Base-by-base conservation (phyloP, 2,329 filamentous ascomycete genomes). In the Fonsecaea pugnacius region DNA sequence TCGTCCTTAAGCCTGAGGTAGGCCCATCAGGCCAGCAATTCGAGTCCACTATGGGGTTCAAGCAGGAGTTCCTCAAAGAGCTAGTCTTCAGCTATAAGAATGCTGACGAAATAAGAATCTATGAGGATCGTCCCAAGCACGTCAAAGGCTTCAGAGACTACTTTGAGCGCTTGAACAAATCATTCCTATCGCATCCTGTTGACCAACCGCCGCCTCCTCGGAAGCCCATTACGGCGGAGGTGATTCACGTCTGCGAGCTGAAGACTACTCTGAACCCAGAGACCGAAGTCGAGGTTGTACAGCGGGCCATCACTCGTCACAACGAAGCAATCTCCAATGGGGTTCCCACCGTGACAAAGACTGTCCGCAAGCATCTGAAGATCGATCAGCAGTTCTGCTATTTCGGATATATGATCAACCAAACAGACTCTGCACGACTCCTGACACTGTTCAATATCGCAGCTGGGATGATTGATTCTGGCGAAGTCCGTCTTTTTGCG, bases 321-420 rank as follows among this genome's bases (percentile, higher is more conserved):
- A 99, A 98, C 75, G 79, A 67, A 43, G 59, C 67, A 43, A 63
- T 72, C 24, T 62, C 55, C 21, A 65, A 71, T 16, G 65, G 72
- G 27, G 69, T 69, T 3, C 69, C 73, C 18, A 78, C 76, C 58
- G 68, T 70, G 21, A 74, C 75, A 9, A 81, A 79, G 46, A 80
- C 81, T 0, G 74, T 75, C 9, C 77, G 77, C 53, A 77, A 80
- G 36, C 77, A 78, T 52, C 82, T 95, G 65, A 84, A 86, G 70
- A 91, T 99, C 75, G 92, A 91, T 76, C 93, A 93, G 74, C 91
- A 88, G 1, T 89, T 96, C 56, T 92, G 92, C 77, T 97, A 94
- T 78, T 97, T 95, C 1, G 92, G 91, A 56, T 98, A 99, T 77
- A 86, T 96, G 77, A 89, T 99, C 69, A 83, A 83, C 46, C 82